These are phyloP conservation scores for Xylogone sp. DNA, from an alignment of 2,329 filamentous ascomycete species.

Conservation along the genomic window DNA sequence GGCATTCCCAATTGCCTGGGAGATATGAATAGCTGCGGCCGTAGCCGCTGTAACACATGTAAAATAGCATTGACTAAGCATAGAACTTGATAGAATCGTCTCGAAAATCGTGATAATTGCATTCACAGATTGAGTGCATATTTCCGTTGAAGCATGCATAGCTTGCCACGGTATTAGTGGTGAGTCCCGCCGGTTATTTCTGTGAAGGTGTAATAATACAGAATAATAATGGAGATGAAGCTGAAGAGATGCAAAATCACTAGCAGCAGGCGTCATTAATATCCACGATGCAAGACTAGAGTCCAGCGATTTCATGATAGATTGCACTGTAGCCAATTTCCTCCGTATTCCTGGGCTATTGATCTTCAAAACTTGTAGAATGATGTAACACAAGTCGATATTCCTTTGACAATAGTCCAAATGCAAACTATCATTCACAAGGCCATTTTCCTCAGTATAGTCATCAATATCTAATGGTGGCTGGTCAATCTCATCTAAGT, in stretches of 20 bases:
- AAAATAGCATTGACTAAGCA: conserved; percentile 4
- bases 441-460: conserved; percentile 6
- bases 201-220: conserved; percentile 5
- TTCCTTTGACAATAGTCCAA: conserved; percentile 9
- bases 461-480: conserved; percentile 6
- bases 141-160: background rate
- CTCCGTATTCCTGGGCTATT: conserved; percentile 2
- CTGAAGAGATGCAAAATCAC: conserved; percentile 5
- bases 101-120: background rate
- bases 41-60: conserved; percentile 3
- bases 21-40: conserved; percentile 6
- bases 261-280: conserved; percentile 3
- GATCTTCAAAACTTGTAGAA: conserved; percentile 8
- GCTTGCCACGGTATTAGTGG: background rate
- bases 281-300: conserved; percentile 3
- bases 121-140: background rate
- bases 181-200: background rate
- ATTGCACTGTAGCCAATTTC: background rate
- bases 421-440: conserved; percentile 4
- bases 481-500: conserved; percentile 9
- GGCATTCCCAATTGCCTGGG: conserved; percentile 1
- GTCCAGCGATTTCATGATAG: conserved; percentile 1
- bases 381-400: conserved; percentile 6
- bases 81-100: background rate
- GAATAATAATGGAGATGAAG: conserved; percentile 8